Evolutionary conservation across 306 rosid species (phyloP).

Genomic region (Dryas drummondii): DNA sequence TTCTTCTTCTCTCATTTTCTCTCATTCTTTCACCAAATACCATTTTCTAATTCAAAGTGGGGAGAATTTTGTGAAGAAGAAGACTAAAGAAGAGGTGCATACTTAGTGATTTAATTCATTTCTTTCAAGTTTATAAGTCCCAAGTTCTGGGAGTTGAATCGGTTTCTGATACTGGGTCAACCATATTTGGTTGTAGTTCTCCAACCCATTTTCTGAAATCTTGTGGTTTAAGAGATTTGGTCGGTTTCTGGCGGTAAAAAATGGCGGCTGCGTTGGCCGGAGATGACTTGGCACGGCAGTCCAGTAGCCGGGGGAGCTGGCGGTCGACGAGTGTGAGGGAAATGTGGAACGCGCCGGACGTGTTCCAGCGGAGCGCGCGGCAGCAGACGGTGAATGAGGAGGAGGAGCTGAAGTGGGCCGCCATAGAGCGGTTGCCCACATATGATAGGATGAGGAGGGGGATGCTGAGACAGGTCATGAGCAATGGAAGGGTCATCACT

Average conservation of each 20-base stretch:
- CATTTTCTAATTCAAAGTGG: background rate
- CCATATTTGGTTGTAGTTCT: background rate
- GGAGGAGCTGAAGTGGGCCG: slow-evolving; percentile 71
- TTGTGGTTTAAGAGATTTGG: background rate
- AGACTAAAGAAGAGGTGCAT: background rate
- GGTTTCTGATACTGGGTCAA: background rate
- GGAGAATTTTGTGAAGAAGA: background rate
- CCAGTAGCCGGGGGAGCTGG: slow-evolving; percentile 47
- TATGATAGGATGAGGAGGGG: slow-evolving; percentile 64
- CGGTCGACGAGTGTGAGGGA: slow-evolving; percentile 46
- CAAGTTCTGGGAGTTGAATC: background rate
- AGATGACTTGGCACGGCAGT: slow-evolving; percentile 34
- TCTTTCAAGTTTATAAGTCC: background rate
- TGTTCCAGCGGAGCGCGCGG: slow-evolving; percentile 46
- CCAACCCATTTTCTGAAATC: background rate
- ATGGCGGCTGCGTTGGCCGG: slow-evolving; percentile 50
- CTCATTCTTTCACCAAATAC: background rate
- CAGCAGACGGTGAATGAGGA: slow-evolving; percentile 46
- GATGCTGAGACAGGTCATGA: slow-evolving; percentile 47
- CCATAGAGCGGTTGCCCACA: slow-evolving; percentile 71
- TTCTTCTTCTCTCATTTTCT: background rate
- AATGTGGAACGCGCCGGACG: slow-evolving; percentile 52
- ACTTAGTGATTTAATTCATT: background rate
- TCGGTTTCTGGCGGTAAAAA: background rate
- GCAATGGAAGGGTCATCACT: slow-evolving; percentile 44